phyloP scores from a whole-genome alignment of 805 yeast genomes.

The Zygotorulaspora chibaensis region DNA sequence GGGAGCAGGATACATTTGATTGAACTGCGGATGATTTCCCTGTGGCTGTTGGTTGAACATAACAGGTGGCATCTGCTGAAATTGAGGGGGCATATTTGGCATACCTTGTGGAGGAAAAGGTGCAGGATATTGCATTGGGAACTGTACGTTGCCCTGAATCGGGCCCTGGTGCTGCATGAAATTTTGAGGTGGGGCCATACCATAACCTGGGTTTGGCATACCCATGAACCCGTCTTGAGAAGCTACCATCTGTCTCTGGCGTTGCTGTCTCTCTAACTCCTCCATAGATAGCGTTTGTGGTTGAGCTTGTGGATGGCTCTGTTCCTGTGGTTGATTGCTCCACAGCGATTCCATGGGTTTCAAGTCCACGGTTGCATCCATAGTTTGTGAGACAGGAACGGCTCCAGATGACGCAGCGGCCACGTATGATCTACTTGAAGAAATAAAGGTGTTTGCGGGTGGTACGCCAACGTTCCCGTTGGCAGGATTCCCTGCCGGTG shows the following conservation, averaged over 20 bases:
- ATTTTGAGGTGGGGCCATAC: conserved; percentile 31
- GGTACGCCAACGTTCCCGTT: conserved; percentile 32
- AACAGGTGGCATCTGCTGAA: conserved; percentile 15
- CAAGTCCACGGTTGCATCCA: conserved; percentile 35
- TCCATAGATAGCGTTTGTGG: conserved; percentile 59
- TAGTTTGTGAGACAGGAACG: conserved; percentile 16
- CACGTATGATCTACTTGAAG: conserved; percentile 24
- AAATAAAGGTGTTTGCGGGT: conserved; percentile 37
- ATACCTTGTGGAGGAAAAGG: conserved; percentile 14
- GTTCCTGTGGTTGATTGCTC: conserved; percentile 33
- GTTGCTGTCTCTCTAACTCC: conserved; percentile 67
- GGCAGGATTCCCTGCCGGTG: background rate
- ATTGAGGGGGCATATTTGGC: conserved; percentile 20
- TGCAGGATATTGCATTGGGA: conserved; percentile 25
- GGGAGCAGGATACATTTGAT: conserved; percentile 7
- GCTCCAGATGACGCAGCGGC: conserved; percentile 36
- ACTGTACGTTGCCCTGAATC: conserved; percentile 22
- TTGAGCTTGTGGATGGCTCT: conserved; percentile 12
- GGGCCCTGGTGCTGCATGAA: conserved; percentile 15
- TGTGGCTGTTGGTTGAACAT: conserved; percentile 15
- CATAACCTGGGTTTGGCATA: conserved; percentile 27
- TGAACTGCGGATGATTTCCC: conserved; percentile 1
- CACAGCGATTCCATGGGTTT: conserved; percentile 72
- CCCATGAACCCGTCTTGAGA: conserved; percentile 27
- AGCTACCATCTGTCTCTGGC: conserved; percentile 26